Conservation (phyloP, 1,139 yeast species). For the Suhomyces bolitotheri region DNA sequence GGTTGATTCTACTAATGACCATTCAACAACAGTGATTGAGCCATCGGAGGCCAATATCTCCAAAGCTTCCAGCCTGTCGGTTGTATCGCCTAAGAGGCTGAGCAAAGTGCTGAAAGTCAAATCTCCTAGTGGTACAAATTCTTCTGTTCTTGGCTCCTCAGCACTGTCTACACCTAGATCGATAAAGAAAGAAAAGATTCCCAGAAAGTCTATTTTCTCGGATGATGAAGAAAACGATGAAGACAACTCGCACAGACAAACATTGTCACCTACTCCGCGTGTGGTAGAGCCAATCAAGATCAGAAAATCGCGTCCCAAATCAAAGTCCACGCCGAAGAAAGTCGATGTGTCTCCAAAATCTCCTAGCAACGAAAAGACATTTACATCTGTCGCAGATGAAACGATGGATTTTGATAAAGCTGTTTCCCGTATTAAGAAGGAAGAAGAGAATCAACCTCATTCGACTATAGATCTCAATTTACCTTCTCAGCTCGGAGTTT, state of each 20-base stretch:
- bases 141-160: no score
- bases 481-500: conserved; percentile 32
- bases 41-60: background rate
- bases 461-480: conserved; percentile 17
- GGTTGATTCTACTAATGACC: background rate
- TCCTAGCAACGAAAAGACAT: conserved; percentile 7
- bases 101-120: conserved; percentile 1
- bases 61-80: conserved; percentile 1
- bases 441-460: conserved; percentile 7
- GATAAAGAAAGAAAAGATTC: conserved; percentile 4
- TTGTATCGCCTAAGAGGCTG: conserved; percentile 2
- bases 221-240: conserved; percentile 10
- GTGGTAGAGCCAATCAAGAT: conserved; percentile 5
- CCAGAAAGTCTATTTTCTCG: conserved; percentile 9
- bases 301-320: conserved; percentile 4
- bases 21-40: background rate
- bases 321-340: conserved; percentile 4
- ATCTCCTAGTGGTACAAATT: no score
- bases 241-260: background rate
- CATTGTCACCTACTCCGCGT: conserved; percentile 2
- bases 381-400: conserved; percentile 26
- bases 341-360: background rate
- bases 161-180: conserved; percentile 11
- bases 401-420: conserved; percentile 25
- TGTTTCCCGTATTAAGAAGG: conserved; percentile 19